Evolutionary conservation across 257 asterid genomes (phyloP).

Genomic region (Salvia miltiorrhiza): DNA sequence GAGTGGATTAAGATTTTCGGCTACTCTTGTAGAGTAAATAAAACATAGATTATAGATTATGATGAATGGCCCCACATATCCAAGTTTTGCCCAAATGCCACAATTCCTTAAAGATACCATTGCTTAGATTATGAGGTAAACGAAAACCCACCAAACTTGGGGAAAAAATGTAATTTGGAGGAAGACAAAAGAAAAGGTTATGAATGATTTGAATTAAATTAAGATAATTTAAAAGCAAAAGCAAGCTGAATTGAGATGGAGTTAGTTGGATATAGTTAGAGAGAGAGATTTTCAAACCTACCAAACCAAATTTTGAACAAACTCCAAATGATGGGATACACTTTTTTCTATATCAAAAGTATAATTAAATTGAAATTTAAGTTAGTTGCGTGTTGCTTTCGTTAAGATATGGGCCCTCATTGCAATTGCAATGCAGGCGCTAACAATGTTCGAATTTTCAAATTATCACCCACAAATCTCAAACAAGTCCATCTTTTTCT

Average conservation of each 20-base stretch:
- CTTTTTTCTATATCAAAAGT: neutral
- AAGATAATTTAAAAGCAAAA: neutral
- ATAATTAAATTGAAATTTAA: conserved; percentile 2
- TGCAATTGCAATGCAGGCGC: too few relatives aligned
- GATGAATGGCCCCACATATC: too few relatives aligned
- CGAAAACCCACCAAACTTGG: too few relatives aligned
- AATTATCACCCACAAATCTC: neutral
- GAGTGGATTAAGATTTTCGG: too few relatives aligned
- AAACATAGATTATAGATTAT: too few relatives aligned
- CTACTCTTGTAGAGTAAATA: too few relatives aligned
- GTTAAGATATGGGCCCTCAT: neutral
- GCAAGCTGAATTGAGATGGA: neutral
- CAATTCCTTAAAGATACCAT: neutral
- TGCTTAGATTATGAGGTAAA: neutral
- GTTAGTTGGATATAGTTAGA: too few relatives aligned
- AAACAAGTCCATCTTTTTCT: too few relatives aligned
- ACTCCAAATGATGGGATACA: conserved; percentile 14
- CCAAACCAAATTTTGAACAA: conserved; percentile 23
- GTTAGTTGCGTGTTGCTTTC: conserved; percentile 2
- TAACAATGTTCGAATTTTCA: conserved; percentile 12
- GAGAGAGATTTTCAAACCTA: conserved; percentile 19
- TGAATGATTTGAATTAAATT: too few relatives aligned
- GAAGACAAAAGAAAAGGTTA: too few relatives aligned
- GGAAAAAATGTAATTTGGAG: too few relatives aligned
- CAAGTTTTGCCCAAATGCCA: too few relatives aligned